These are phyloP conservation scores for Aspergillus quadricinctus DNA, from an alignment of 2,329 filamentous ascomycete genomes.

Conservation along the genomic window DNA sequence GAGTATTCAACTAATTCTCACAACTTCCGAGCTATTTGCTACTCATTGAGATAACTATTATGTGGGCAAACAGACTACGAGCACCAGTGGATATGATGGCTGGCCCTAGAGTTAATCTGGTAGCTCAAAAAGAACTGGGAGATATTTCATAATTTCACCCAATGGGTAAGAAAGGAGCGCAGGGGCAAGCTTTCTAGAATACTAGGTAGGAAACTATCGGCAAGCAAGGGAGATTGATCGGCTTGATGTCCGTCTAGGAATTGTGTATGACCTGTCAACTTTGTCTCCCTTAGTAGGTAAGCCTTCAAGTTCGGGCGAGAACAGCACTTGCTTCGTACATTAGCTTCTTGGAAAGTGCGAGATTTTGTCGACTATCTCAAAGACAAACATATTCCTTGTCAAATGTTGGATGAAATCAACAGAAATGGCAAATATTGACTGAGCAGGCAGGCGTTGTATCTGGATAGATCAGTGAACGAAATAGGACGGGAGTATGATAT, in stretches of 20 bases:
- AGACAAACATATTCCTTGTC: not conserved
- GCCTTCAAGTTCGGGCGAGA: not conserved
- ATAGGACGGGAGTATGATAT: not conserved
- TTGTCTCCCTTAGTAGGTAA: not conserved
- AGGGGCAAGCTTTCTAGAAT: not conserved
- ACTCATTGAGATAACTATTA: not conserved
- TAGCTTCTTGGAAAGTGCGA: not conserved
- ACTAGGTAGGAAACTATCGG: not conserved
- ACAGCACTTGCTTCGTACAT: not conserved
- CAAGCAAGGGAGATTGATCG: not conserved
- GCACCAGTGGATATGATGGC: not conserved
- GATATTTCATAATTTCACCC: not conserved
- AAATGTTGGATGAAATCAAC: not conserved
- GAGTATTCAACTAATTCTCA: not conserved
- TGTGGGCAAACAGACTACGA: not conserved
- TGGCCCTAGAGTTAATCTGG: not conserved
- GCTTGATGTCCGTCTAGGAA: not conserved
- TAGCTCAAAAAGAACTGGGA: not conserved
- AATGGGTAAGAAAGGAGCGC: not conserved
- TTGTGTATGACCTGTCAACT: not conserved
- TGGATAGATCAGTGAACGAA: not conserved
- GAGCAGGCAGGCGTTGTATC: not conserved
- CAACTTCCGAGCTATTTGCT: not conserved
- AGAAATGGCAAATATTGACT: not conserved
- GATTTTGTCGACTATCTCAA: not conserved